A percentile compares a stretch with the other conserved stretches of the same genome.
Evolutionary conservation across 2,329 filamentous ascomycete species (phyloP).

Genomic region (Cytospora mali): DNA sequence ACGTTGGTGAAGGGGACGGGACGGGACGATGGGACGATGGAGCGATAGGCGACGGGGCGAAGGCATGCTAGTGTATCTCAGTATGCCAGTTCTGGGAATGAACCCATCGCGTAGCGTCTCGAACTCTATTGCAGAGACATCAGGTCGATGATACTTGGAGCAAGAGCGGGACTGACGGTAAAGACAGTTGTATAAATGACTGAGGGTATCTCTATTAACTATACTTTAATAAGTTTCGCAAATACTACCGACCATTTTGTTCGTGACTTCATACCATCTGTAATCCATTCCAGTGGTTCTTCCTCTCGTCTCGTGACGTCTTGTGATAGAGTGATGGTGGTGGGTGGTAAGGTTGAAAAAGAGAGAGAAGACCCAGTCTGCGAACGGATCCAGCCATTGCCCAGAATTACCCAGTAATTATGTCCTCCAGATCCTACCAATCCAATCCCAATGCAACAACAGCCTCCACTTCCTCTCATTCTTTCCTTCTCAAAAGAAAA

Average conservation of each 20-base stretch:
- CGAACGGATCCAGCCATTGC: constrained; percentile 20
- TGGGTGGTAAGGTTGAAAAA: background rate
- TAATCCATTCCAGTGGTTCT: constrained; percentile 14
- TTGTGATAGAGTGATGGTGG: background rate
- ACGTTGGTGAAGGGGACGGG: background rate
- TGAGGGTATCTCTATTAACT: constrained; percentile 28
- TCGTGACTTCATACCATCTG: constrained; percentile 6
- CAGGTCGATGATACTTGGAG: background rate
- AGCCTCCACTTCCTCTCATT: too few species aligned
- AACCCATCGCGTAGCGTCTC: too few species aligned
- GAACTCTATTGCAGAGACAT: background rate
- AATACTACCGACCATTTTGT: constrained; percentile 6
- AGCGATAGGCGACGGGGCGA: too few species aligned
- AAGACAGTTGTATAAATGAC: constrained; percentile 20
- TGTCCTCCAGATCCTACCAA: constrained; percentile 6
- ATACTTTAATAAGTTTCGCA: constrained; percentile 13
- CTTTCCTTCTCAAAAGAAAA: background rate
- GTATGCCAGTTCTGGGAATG: background rate
- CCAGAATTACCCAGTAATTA: constrained; percentile 4
- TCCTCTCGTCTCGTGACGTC: constrained; percentile 5
- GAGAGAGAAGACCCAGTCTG: constrained; percentile 6
- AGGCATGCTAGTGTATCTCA: background rate
- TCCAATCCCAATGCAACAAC: background rate
- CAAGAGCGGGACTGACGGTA: background rate
- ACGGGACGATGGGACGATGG: too few species aligned